These are phyloP conservation scores for Salix brachista DNA, from an alignment of 345 rosid genomes.

Conservation along the genomic window DNA sequence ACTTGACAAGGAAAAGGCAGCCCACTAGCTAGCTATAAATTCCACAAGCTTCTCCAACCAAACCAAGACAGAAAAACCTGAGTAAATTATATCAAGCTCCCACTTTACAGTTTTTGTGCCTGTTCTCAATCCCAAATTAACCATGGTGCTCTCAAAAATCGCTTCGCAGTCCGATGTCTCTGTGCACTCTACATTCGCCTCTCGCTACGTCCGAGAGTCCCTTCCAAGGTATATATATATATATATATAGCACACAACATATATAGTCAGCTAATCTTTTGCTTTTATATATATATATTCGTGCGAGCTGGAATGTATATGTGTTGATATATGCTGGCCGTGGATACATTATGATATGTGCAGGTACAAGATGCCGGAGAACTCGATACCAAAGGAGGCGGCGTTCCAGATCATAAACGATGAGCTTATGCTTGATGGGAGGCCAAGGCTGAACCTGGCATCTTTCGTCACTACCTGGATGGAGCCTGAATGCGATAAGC, in stretches of 20 bases:
- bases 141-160: slow-evolving; percentile 65
- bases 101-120: not conserved
- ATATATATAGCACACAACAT: too few relatives aligned
- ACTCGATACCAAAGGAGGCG: slow-evolving; percentile 88
- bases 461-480: slow-evolving; percentile 95
- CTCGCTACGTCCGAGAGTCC: slow-evolving; percentile 75
- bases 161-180: slow-evolving; percentile 64
- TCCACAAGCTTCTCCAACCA: not conserved
- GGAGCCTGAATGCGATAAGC: slow-evolving; percentile 95
- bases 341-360: not conserved
- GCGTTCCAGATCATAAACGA: slow-evolving; percentile 89
- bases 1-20: not conserved
- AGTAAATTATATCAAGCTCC: too few relatives aligned
- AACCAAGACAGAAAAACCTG: not conserved
- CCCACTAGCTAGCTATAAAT: slow-evolving; percentile 5
- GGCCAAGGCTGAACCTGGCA: slow-evolving; percentile 85
- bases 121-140: not conserved
- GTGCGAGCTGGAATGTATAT: too few relatives aligned
- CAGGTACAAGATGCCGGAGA: slow-evolving; percentile 79
- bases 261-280: not conserved
- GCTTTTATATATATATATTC: not conserved
- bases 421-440: slow-evolving; percentile 84
- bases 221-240: slow-evolving; percentile 51
- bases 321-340: not conserved
- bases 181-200: slow-evolving; percentile 81